These are phyloP conservation scores for Phaeosphaeria sp. DNA, from an alignment of 2,329 filamentous ascomycete genomes.

Conservation along the genomic window DNA sequence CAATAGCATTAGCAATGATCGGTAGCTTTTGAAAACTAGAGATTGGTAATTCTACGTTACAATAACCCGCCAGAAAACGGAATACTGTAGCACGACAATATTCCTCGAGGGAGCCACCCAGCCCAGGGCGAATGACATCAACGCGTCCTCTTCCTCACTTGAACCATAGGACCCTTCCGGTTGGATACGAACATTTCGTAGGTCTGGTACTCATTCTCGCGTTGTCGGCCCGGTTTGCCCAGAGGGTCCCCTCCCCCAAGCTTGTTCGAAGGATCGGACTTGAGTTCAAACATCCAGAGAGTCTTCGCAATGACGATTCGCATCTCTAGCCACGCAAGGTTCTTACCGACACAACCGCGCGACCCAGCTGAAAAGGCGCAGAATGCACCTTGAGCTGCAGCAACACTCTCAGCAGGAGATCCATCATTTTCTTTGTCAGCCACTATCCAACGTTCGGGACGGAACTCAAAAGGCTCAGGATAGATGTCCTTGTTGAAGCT, in stretches of 20 bases:
- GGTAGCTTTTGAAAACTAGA: too few species aligned
- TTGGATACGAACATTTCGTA: conserved; percentile 37
- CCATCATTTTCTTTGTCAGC: conserved; percentile 8
- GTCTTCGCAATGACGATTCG: conserved; percentile 30
- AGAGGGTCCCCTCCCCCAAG: conserved; percentile 29
- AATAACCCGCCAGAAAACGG: too few species aligned
- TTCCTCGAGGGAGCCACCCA: too few species aligned
- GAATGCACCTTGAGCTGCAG: conserved; percentile 20
- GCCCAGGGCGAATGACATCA: neutral
- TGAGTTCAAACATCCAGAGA: conserved; percentile 36
- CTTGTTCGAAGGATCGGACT: conserved; percentile 20
- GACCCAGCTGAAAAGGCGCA: conserved; percentile 35
- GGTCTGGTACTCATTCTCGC: conserved; percentile 32
- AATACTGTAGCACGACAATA: too few species aligned
- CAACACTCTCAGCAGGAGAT: conserved; percentile 19
- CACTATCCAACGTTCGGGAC: conserved; percentile 36
- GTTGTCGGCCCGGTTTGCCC: conserved; percentile 21
- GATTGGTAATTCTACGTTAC: too few species aligned
- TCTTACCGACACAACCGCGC: conserved; percentile 41
- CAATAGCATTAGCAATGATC: too few species aligned
- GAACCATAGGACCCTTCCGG: conserved; percentile 43
- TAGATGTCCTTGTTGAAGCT: conserved; percentile 22
- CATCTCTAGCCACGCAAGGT: conserved; percentile 37
- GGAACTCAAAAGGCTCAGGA: conserved; percentile 29
- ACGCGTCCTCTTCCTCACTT: conserved; percentile 20